phyloP scores from a whole-genome alignment of 305 asterid species.

The Solanum aculeatissimum region DNA sequence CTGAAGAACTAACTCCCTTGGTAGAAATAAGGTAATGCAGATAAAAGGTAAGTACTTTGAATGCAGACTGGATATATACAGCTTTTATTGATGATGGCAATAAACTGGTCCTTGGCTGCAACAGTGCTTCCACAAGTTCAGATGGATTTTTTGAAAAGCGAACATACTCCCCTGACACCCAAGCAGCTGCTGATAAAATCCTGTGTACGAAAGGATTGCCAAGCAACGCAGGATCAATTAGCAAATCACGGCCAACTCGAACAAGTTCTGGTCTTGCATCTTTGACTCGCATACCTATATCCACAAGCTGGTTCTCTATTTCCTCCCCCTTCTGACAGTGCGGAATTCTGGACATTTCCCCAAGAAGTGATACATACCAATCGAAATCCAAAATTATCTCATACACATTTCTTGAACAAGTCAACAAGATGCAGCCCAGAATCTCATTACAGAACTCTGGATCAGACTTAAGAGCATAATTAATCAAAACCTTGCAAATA shows the following conservation, averaged over 20 bases:
- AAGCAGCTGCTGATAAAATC: conserved; percentile 83
- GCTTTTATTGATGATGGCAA: conserved; percentile 69
- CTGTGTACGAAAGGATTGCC: conserved; percentile 63
- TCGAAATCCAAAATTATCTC: conserved; percentile 78
- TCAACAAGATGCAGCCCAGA: conserved; percentile 48
- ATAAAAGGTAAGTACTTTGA: conserved; percentile 70
- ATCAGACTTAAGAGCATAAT: conserved; percentile 74
- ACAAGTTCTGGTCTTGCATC: conserved; percentile 89
- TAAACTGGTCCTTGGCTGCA: conserved; percentile 80
- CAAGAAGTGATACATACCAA: conserved; percentile 82
- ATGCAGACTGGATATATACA: conserved; percentile 75
- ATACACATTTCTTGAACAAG: conserved; percentile 71
- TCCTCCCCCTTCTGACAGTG: conserved; percentile 83
- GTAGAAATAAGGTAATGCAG: conserved; percentile 37
- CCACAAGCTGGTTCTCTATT: conserved; percentile 73
- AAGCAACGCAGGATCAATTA: conserved; percentile 93
- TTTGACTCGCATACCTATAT: conserved; percentile 90
- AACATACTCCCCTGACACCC: conserved; percentile 89
- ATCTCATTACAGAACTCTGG: conserved; percentile 92
- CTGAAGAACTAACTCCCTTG: conserved; percentile 24
- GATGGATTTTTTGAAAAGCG: conserved; percentile 71
- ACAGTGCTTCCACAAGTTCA: conserved; percentile 81
- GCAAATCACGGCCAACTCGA: conserved; percentile 68
- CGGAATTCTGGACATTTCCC: conserved; percentile 82
- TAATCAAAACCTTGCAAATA: conserved; percentile 73